Evolutionary conservation across 768 basidiomycete genomes (phyloP), one percentile per base, ranked within the genome.

Genomic region (Ramaria sp.): DNA sequence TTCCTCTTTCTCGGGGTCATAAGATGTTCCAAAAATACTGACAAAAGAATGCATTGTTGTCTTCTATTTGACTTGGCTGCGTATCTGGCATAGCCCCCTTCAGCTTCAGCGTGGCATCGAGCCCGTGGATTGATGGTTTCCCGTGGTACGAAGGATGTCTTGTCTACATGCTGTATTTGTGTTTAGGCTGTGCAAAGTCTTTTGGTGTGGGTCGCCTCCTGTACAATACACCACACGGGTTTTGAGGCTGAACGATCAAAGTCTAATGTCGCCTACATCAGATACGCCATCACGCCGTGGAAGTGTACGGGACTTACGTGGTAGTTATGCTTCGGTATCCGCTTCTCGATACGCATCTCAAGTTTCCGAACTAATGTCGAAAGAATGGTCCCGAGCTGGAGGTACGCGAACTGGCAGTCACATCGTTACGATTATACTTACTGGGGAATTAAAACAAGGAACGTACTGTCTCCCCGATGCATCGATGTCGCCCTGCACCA

Each of bases 401-500:
- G 73, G 70, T 96, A 94, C 24, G 96, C 96, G 66, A 98, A 98
- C 83, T 92, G 47, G 50, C 7, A 19, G 37, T 30, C 45, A 51
- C 63, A 27, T 45, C 13, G 45, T 34, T 42, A 45, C 37, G 62
- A 52, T 3, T 22, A 34, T 22, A 22, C 59, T 2, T 1, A 22
- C 11, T 17, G 13, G 9, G 3, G 27, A 2, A 27, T 1, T 42
- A 27, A 13, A 46, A 24, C 39, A 20, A 31, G 9, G 7, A 22
- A 63, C 63, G 5, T 47, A 83, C 84, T 73, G 85, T 87, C 72
- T 94, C 92, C 61, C 92, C 91, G 59, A 97, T 94, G 69, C 91
- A 98, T 61, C 94, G 78, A 73, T 97, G 95, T 64, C 89, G 79
- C 30, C 96, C 96, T 52, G 96, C 95, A 60, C 96, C 96, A 65